These are phyloP conservation scores for Grigorovia jiainica DNA, from an alignment of 805 yeast genomes.

Conservation along the genomic window DNA sequence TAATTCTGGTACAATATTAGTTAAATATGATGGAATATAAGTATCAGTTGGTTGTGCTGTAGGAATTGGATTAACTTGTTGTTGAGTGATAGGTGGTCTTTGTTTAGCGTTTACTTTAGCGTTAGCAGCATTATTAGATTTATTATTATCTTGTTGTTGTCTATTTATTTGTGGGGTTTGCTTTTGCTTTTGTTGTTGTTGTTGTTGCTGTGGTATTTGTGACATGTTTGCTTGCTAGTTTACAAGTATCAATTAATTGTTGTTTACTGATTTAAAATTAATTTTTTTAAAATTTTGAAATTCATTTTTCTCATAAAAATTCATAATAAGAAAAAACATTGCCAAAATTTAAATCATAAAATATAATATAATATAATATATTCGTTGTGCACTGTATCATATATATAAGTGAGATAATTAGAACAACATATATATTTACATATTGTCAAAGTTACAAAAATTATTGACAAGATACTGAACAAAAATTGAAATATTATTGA, in stretches of 20 bases:
- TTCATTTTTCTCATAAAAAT: no score
- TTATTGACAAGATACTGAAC: no score
- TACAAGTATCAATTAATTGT: no score
- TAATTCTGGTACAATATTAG: slow-evolving; percentile 54
- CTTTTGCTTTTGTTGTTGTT: no score
- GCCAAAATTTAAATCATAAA: no score
- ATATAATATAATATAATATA: neutral
- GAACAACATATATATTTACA: no score
- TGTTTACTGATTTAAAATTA: no score
- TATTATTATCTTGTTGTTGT: neutral
- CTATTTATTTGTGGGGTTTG: neutral
- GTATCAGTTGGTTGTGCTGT: slow-evolving; percentile 42
- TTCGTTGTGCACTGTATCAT: neutral
- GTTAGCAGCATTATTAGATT: neutral
- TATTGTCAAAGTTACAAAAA: no score
- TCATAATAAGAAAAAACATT: no score
- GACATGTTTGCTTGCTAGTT: no score
- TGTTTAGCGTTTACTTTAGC: neutral
- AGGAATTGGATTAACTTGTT: slow-evolving; percentile 22
- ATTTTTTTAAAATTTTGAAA: no score
- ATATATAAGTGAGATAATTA: neutral
- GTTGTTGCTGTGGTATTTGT: no score
- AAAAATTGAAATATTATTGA: neutral
- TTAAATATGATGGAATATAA: slow-evolving; percentile 39
- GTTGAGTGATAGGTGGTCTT: slow-evolving; percentile 4